Conservation (phyloP, 768 basidiomycete species). For the Boletus sensibilis region DNA sequence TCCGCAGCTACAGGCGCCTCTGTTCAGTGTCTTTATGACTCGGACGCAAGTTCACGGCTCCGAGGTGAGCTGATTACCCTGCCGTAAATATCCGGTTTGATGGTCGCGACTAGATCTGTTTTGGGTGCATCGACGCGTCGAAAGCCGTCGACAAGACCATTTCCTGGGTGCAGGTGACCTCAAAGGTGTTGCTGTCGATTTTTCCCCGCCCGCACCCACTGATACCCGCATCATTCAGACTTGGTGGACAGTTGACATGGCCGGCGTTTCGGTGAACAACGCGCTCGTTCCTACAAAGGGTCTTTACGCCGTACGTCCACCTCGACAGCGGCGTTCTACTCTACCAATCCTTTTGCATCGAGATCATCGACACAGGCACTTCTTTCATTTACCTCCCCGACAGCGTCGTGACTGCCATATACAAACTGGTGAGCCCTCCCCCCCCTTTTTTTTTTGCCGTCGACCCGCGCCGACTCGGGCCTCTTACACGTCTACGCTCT, state of each 20-base stretch:
- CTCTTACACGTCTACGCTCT: not conserved
- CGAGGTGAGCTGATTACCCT: conserved; percentile 38
- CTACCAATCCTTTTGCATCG: not conserved
- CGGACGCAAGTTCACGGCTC: conserved; percentile 42
- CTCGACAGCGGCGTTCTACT: not conserved
- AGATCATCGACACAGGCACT: conserved; percentile 72
- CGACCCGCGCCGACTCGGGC: not conserved
- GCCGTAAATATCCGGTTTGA: not conserved
- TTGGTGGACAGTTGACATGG: conserved; percentile 59
- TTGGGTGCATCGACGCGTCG: conserved; percentile 35
- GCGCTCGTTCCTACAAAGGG: conserved; percentile 6
- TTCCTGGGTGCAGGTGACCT: conserved; percentile 39
- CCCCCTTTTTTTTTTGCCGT: too few species aligned
- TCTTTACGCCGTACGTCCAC: conserved; percentile 18
- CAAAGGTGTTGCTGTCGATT: conserved; percentile 28
- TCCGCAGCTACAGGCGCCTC: conserved; percentile 38
- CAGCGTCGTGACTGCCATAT: conserved; percentile 44
- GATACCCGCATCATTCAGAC: conserved; percentile 38
- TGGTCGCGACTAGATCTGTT: conserved; percentile 7
- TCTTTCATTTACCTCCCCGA: conserved; percentile 60
- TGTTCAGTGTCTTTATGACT: conserved; percentile 63
- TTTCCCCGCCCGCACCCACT: not conserved
- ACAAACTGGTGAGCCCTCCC: conserved; percentile 36
- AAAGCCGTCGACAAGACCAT: conserved; percentile 29
- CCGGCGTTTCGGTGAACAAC: conserved; percentile 40